Evolutionary conservation across 1,284 basidiomycete species (phyloP), one percentile per base, ranked within the genome.

Genomic region (Apiotrichum brassicae): DNA sequence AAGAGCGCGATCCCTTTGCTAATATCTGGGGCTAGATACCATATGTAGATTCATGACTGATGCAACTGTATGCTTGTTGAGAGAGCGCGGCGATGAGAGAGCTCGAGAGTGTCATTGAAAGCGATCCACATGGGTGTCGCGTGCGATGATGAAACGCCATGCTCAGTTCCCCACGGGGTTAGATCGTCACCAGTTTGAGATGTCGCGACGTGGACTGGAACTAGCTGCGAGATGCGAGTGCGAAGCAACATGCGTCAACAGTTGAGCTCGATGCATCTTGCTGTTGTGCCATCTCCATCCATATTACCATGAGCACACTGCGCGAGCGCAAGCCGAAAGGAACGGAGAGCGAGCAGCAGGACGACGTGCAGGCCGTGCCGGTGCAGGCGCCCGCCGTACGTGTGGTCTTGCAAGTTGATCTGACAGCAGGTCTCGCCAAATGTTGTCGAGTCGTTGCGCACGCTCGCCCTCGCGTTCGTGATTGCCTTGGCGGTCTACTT

Each of bases 1-100:
- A 64, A 48, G 64, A 66, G 25, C 51, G 51, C 34, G 64, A 66
- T 57, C 63, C 64, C 19, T 66, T 66, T 56, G 64, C 63, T 8
- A 65, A 66, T 47, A 57, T 66, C 14, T 64, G 62, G 65, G 51
- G 48, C 13, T 65, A 44, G 40, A 41, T 32, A 38, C 19, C 9
- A 23, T 13, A 12, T 30, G 45, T 35, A 44, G 43, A 44, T 8
- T 37, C 35, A 19, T 36, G 43, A n/a, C n/a, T n/a, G n/a, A n/a
- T n/a, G n/a, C n/a, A n/a, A n/a, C n/a, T n/a, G n/a, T n/a, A n/a
- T n/a, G n/a, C n/a, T n/a, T n/a, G n/a, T n/a, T n/a, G n/a, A n/a
- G n/a, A n/a, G n/a, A n/a, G n/a, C n/a, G n/a, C n/a, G n/a, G n/a
- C n/a, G n/a, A n/a, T n/a, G n/a, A n/a, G n/a, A n/a, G n/a, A n/a